Base-by-base conservation (phyloP, 495 filamentous ascomycete genomes). In the Sordaria brevicollis region DNA sequence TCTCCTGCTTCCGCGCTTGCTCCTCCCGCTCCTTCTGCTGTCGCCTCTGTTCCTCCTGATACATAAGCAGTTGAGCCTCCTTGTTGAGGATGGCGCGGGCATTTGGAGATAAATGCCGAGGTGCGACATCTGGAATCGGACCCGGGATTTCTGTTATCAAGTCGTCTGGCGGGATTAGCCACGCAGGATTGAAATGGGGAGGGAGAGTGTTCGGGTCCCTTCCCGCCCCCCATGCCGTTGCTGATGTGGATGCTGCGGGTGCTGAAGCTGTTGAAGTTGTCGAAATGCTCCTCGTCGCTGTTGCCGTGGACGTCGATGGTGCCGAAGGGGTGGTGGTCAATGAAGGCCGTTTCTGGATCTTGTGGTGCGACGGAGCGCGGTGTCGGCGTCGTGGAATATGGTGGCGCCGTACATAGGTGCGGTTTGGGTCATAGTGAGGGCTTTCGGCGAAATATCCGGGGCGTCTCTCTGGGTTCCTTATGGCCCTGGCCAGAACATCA, bases 81-180 rank as follows among this genome's bases (percentile, higher is more conserved):
- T 66, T 73, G 8, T 81, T 78, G 39, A 81, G 71, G 33, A 39
- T 62, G n/a, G n/a, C n/a, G n/a, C n/a, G n/a, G n/a, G n/a, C 49
- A 62, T 62, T 21, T 6, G 5, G 49, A 62, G 49, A n/a, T 25
- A 31, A 29, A 62, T 31, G 49, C n/a, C n/a, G 49, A 62, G 13
- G 8, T 62, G 21, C 5, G 49, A 13, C 11, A 11, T 33, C 3
- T 31, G 21, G 21, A 62, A 29, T 13, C 49, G 21, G 21, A n/a
- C n/a, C n/a, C n/a, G n/a, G n/a, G n/a, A n/a, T n/a, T n/a, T n/a
- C n/a, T n/a, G n/a, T n/a, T n/a, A n/a, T n/a, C n/a, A n/a, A n/a
- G n/a, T n/a, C n/a, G n/a, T n/a, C n/a, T n/a, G n/a, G n/a, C n/a
- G n/a, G n/a, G n/a, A n/a, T n/a, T n/a, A n/a, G n/a, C n/a, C n/a